phyloP scores from a whole-genome alignment of 1,284 basidiomycete genomes.

The Volvariella surrecta region DNA sequence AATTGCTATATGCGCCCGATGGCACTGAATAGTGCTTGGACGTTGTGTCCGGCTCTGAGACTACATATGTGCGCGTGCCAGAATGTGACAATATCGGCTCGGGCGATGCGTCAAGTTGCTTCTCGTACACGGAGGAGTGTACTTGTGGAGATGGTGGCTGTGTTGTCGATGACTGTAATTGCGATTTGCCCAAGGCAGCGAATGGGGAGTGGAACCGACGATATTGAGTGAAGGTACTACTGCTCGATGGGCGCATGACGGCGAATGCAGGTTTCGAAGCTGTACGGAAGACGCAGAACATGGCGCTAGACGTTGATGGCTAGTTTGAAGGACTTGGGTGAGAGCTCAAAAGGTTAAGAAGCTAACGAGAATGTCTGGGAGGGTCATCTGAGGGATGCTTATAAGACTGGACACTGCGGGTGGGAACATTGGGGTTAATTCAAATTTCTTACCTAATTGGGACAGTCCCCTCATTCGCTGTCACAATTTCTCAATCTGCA shows the following conservation, averaged over 20 bases:
- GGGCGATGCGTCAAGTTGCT: slow-evolving; percentile 40
- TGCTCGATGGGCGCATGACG: slow-evolving; percentile 2
- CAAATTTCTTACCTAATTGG: background rate
- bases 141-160: slow-evolving; percentile 15
- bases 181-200: slow-evolving; percentile 36
- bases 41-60: slow-evolving; percentile 54
- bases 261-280: slow-evolving; percentile 5
- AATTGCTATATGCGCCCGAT: slow-evolving; percentile 56
- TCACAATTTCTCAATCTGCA: too few relatives aligned
- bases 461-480: too few relatives aligned
- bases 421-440: slow-evolving; percentile 7
- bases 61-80: slow-evolving; percentile 52
- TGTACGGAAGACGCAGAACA: slow-evolving; percentile 9
- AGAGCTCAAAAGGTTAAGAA: background rate
- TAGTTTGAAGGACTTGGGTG: slow-evolving; percentile 9
- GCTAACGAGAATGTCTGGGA: background rate
- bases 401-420: background rate
- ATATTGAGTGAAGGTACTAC: background rate
- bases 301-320: slow-evolving; percentile 11
- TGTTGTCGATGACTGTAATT: slow-evolving; percentile 15
- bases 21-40: slow-evolving; percentile 54
- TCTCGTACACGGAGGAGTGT: slow-evolving; percentile 37
- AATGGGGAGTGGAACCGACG: slow-evolving; percentile 57
- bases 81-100: slow-evolving; percentile 35
- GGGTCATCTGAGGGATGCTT: background rate